Percentiles rank a stretch among this genome's conserved stretches.
phyloP scores from a whole-genome alignment of 179 eudicot genomes.

The Spinacia oleracea region DNA sequence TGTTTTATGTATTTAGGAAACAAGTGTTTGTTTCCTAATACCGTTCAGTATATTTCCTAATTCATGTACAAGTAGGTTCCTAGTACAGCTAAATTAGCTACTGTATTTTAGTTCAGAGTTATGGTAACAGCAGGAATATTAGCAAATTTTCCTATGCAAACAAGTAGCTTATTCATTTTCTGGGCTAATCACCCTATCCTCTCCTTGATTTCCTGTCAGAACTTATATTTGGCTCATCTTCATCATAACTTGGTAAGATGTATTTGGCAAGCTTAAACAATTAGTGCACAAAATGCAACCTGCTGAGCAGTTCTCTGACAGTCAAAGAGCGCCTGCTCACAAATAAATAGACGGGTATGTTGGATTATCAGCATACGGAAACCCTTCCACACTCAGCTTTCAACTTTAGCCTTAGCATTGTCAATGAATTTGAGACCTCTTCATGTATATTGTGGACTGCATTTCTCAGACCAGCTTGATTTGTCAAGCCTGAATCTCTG shows the following conservation, averaged over 20 bases:
- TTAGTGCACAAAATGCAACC: slow-evolving; percentile 42
- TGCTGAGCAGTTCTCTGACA: slow-evolving; percentile 33
- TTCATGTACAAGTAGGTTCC: no score
- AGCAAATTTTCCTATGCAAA: background rate
- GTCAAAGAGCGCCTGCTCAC: slow-evolving; percentile 58
- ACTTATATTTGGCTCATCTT: slow-evolving; percentile 61
- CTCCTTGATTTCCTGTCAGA: slow-evolving; percentile 53
- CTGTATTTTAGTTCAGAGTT: background rate
- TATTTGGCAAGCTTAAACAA: slow-evolving; percentile 40
- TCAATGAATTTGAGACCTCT: slow-evolving; percentile 76
- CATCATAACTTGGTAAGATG: slow-evolving; percentile 64
- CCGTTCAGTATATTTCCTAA: no score
- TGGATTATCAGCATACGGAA: slow-evolving; percentile 85
- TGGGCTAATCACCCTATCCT: slow-evolving; percentile 54
- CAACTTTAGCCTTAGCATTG: slow-evolving; percentile 62
- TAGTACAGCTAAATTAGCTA: background rate
- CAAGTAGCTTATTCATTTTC: background rate
- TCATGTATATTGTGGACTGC: slow-evolving; percentile 57
- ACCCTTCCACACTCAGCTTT: slow-evolving; percentile 51
- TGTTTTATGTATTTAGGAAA: no score
- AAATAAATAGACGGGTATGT: slow-evolving; percentile 87
- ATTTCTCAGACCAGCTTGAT: slow-evolving; percentile 61
- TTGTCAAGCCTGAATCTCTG: slow-evolving; percentile 61
- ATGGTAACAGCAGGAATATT: background rate
- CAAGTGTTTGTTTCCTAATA: no score